These are phyloP conservation scores for Oehlia diaphana DNA, from an alignment of 192 early-diverging fungal species.

Conservation along the genomic window DNA sequence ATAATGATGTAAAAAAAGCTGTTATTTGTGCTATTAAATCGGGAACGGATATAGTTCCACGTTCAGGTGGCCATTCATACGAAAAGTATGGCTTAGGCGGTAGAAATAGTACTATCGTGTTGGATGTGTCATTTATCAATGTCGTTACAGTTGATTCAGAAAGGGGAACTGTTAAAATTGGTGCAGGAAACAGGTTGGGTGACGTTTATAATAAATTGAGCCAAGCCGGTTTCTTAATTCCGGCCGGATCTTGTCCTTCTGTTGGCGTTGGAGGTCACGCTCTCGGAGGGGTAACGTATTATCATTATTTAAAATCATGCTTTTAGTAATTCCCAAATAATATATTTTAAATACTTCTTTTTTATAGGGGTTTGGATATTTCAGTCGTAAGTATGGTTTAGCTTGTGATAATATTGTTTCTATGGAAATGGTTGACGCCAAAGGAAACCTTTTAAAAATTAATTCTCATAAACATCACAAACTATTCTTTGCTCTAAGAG, in stretches of 20 bases:
- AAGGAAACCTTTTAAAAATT: constrained; percentile 38
- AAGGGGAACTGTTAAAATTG: constrained; percentile 31
- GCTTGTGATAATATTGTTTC: constrained; percentile 44
- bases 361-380: constrained; percentile 41
- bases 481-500: constrained; percentile 59
- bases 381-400: constrained; percentile 48
- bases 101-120: constrained; percentile 40
- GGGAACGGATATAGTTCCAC: constrained; percentile 33
- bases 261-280: constrained; percentile 56
- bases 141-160: constrained; percentile 24
- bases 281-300: constrained; percentile 37
- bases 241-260: constrained; percentile 49
- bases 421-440: constrained; percentile 37
- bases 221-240: constrained; percentile 34
- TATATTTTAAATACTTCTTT: neutral
- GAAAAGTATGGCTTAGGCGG: constrained; percentile 46
- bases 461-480: constrained; percentile 31
- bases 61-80: constrained; percentile 56
- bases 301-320: neutral
- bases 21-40: constrained; percentile 36
- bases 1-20: constrained; percentile 31
- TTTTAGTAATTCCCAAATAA: neutral
- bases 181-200: constrained; percentile 49
- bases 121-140: constrained; percentile 45
- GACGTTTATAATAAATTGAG: constrained; percentile 39